Base-by-base conservation (phyloP, 176 grass and related monocot genomes). In the Juncus inflexus region DNA sequence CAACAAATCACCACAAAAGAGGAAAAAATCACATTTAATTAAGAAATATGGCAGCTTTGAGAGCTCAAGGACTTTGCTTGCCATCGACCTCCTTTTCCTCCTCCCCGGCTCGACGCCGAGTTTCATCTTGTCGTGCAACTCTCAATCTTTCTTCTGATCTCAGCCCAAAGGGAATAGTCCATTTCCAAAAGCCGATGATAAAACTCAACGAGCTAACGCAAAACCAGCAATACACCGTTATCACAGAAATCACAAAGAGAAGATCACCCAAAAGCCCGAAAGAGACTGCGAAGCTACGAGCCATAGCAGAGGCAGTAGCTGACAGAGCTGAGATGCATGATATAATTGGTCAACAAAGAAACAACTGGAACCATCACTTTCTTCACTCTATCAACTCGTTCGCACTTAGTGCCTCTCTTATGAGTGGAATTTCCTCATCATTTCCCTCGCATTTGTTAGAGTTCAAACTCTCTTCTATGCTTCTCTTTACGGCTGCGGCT, bases 281-380 rank as follows among this genome's bases (percentile, higher is more conserved):
- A 56, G 66, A 53, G 12, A 69, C 1, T 10, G 11, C 62, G 5
- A 80, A 74, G 78, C 42, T 80, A 16, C 65, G 15, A 50, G 60
- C 63, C 2, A 47, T 80, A 7, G 62, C 56, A 1, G 70, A 43
- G 3, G 52, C 78, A 0, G 63, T 74, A 9, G 70, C 78, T 0
- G 78, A 80, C 38, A 28, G 78, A 4, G 70, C 52, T 4, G 70
- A 75, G 70, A 74, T 80, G 78, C 78, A 80, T 43, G 43, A 50
- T 12, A 75, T 80, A 71, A 75, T 80, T 15, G 63, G 78, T 35
- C 14, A 14, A 10, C 71, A 75, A 66, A 35, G 71, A 7, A 69
- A 81, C 64, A 69, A 76, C 43, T 81, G 72, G 79, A 81, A 81
- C 63, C 79, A 81, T 63, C 43, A 74, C 16, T 74, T 80, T 65